Evolutionary conservation across 306 rosid genomes (phyloP).

Genomic region (Castanospermum australe): DNA sequence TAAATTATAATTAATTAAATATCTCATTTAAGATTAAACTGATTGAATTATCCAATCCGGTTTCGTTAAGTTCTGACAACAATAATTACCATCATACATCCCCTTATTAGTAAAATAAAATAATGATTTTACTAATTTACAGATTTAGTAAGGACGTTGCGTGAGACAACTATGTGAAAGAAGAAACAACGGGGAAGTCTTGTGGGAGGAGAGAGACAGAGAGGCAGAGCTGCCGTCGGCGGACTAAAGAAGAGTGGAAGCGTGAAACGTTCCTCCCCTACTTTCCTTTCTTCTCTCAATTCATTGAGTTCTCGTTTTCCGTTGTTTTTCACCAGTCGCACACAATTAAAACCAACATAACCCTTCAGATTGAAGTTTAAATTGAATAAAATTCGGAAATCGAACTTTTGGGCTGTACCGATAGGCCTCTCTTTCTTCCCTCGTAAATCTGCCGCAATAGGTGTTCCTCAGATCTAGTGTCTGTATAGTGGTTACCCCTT

Average conservation of each 20-base stretch:
- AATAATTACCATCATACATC: too few species aligned
- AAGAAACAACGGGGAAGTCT: slow-evolving; percentile 13
- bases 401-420: background rate
- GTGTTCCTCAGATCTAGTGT: slow-evolving; percentile 29
- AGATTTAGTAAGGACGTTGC: background rate
- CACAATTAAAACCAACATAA: background rate
- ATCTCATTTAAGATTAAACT: too few species aligned
- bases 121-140: background rate
- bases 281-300: slow-evolving; percentile 15
- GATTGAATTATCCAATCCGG: too few species aligned
- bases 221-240: background rate
- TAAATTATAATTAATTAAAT: too few species aligned
- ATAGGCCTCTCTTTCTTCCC: background rate
- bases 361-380: background rate
- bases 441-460: slow-evolving; percentile 1
- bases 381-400: background rate
- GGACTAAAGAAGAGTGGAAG: background rate
- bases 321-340: background rate
- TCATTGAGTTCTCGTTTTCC: background rate
- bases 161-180: slow-evolving; percentile 22
- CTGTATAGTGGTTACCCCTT: background rate
- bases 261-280: slow-evolving; percentile 24
- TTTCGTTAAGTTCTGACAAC: too few species aligned
- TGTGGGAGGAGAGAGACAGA: slow-evolving; percentile 30
- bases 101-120: too few species aligned